A percentile compares a stretch with the other conserved stretches of the same genome.
Conservation (phyloP, 306 rosid species). For the Inga laurina region DNA sequence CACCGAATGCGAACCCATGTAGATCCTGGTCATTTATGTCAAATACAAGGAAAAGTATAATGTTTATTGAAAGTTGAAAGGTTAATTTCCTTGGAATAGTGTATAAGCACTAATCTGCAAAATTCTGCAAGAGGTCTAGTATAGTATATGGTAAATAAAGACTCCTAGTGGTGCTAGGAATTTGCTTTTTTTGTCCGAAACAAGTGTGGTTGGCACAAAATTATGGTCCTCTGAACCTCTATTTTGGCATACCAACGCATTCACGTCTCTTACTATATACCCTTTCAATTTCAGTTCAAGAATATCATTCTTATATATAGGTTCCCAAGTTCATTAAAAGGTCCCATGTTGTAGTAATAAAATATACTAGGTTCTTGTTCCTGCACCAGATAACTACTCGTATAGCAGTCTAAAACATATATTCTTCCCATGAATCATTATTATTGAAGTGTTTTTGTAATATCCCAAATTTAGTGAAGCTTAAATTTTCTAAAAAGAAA, state of each 20-base stretch:
- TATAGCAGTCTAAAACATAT: too few relatives aligned
- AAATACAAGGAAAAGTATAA: too few relatives aligned
- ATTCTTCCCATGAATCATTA: too few relatives aligned
- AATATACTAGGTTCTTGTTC: neutral
- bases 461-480: too few relatives aligned
- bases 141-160: neutral
- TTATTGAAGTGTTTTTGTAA: too few relatives aligned
- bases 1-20: too few relatives aligned
- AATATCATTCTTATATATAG: neutral
- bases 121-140: neutral
- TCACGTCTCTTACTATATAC: neutral
- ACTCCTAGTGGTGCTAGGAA: neutral
- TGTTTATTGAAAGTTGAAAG: too few relatives aligned
- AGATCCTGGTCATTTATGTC: too few relatives aligned
- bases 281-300: conserved; percentile 2
- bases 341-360: neutral
- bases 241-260: neutral
- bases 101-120: neutral
- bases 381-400: neutral
- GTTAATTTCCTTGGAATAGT: too few relatives aligned
- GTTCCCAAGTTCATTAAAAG: neutral
- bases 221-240: neutral
- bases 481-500: too few relatives aligned
- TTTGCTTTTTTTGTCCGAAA: neutral
- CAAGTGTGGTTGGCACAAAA: neutral